Conservation (phyloP, 1,284 basidiomycete species). For the Trichosporon sp. region DNA sequence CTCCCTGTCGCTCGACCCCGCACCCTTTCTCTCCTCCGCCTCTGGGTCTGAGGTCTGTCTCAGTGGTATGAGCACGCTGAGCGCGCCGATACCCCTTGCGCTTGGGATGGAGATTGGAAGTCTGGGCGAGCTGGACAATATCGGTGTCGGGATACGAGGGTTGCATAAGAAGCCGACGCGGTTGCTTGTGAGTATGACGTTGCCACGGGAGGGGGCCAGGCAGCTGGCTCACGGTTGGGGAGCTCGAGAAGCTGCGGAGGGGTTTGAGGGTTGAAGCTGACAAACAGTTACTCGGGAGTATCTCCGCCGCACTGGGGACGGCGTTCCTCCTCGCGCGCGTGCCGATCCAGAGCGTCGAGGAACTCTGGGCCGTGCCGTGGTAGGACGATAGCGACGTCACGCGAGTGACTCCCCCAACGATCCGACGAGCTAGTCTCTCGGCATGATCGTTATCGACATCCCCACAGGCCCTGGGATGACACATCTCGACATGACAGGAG, state of each 20-base stretch:
- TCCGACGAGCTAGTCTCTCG: too few relatives aligned
- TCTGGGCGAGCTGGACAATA: not conserved
- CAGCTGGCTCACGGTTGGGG: too few relatives aligned
- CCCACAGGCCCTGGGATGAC: too few relatives aligned
- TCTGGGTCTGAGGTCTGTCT: not conserved
- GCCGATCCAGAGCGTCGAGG: slow-evolving; percentile 8
- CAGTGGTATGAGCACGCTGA: not conserved
- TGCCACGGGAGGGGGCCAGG: too few relatives aligned
- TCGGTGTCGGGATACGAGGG: slow-evolving; percentile 8
- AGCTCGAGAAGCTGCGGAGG: too few relatives aligned
- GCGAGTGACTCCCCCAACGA: not conserved
- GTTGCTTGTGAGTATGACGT: not conserved
- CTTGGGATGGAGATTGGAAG: not conserved
- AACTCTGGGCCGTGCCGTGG: slow-evolving; percentile 16
- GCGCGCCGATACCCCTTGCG: not conserved
- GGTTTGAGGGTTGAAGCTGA: not conserved
- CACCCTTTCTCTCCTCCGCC: not conserved
- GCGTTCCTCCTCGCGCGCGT: slow-evolving; percentile 3
- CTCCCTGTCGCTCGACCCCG: not conserved
- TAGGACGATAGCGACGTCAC: not conserved
- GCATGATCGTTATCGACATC: too few relatives aligned
- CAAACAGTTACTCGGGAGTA: slow-evolving; percentile 2
- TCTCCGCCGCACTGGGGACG: slow-evolving; percentile 1
- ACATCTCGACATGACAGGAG: too few relatives aligned
- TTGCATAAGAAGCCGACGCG: not conserved